phyloP scores from a whole-genome alignment of 2,329 filamentous ascomycete genomes.

The Colletotrichum noveboracense region DNA sequence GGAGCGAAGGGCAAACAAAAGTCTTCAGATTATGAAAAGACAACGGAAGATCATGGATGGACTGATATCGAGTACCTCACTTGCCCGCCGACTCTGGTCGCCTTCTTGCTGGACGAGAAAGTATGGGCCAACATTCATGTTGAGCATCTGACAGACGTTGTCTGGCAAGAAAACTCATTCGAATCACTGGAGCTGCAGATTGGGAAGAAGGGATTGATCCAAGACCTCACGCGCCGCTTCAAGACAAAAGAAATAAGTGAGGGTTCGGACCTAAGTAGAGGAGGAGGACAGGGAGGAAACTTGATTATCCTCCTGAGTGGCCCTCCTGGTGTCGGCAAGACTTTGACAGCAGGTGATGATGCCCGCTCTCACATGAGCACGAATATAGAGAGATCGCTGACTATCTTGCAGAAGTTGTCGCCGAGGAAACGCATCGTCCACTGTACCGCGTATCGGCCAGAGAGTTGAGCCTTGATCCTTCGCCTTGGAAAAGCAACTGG shows the following conservation, averaged over 20 bases:
- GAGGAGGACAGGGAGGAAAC: neutral
- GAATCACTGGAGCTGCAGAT: neutral
- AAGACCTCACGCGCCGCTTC: neutral
- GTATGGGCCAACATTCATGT: neutral
- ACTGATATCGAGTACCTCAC: neutral
- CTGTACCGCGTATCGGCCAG: neutral
- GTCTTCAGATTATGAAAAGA: rapidly evolving
- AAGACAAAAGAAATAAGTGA: neutral
- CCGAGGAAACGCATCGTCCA: neutral
- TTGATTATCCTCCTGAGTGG: neutral
- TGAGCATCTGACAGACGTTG: neutral
- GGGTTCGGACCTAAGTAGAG: rapidly evolving
- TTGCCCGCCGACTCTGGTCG: neutral
- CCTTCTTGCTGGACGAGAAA: neutral
- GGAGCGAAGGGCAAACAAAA: rapidly evolving
- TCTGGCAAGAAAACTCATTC: neutral
- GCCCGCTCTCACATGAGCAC: neutral
- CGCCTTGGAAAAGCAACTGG: rapidly evolving
- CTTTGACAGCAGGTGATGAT: neutral
- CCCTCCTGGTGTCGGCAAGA: neutral
- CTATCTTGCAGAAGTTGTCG: neutral
- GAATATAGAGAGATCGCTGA: neutral
- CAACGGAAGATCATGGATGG: rapidly evolving
- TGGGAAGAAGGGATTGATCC: neutral
- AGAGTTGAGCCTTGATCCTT: neutral